Evolutionary conservation across 495 filamentous ascomycete species (phyloP).

Genomic region (Aspergillus panamensis): DNA sequence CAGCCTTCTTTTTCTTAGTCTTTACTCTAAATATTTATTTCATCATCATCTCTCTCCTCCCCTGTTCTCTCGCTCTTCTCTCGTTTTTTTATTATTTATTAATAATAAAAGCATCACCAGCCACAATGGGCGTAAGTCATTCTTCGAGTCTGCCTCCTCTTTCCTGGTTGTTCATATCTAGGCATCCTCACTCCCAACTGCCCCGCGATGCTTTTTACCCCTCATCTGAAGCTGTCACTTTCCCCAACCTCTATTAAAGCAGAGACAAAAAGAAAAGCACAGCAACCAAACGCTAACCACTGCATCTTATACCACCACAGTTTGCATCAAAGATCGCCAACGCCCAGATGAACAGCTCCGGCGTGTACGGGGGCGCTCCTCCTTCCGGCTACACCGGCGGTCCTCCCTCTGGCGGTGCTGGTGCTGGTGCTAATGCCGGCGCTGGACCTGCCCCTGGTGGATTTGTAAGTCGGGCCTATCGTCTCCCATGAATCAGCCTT

Average conservation of each 20-base stretch:
- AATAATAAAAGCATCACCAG: neutral
- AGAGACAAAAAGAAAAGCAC: neutral
- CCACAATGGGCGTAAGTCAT: constrained; percentile 37
- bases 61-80: constrained; percentile 7
- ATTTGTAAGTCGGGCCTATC: constrained; percentile 34
- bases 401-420: constrained; percentile 34
- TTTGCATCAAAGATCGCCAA: constrained; percentile 47
- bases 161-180: neutral
- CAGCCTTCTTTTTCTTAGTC: no score
- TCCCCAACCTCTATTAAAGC: no score
- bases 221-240: constrained; percentile 2
- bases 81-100: neutral
- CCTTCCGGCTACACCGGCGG: constrained; percentile 45
- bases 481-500: no score
- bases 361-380: constrained; percentile 38
- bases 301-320: constrained; percentile 25
- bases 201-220: constrained; percentile 16
- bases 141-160: neutral
- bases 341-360: constrained; percentile 29
- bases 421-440: constrained; percentile 25
- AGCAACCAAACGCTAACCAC: constrained; percentile 12
- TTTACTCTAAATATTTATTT: no score
- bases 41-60: constrained; percentile 8
- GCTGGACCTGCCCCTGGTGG: constrained; percentile 26
- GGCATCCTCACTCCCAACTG: neutral